Percentiles rank a stretch among this genome's conserved stretches.
Evolutionary conservation across 2,329 filamentous ascomycete genomes (phyloP).

Genomic region (Zymoseptoria brevis): DNA sequence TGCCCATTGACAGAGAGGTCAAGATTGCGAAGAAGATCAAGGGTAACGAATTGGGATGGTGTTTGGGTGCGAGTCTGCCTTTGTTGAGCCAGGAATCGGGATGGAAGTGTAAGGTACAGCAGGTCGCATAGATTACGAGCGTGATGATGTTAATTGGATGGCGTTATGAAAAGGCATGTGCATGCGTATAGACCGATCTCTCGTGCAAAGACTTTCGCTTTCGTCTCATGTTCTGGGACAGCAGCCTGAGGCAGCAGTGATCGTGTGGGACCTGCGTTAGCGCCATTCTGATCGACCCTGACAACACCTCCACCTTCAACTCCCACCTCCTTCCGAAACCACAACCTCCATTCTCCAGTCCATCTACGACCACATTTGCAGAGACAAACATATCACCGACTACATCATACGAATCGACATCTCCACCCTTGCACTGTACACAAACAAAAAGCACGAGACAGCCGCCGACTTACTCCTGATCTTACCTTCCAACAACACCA

Average conservation of each 20-base stretch:
- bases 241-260: not conserved
- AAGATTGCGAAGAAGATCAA: constrained; percentile 99
- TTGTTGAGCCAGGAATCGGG: constrained; percentile 24
- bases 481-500: not conserved
- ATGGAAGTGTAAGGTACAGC: constrained; percentile 21
- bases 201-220: not conserved
- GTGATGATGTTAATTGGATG: not conserved
- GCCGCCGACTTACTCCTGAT: not conserved
- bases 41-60: constrained; percentile 94
- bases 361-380: not conserved
- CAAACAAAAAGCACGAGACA: not conserved
- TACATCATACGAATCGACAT: not conserved
- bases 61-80: constrained; percentile 70
- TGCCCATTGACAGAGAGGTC: constrained; percentile 92
- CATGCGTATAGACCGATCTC: not conserved
- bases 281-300: not conserved
- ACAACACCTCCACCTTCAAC: not conserved
- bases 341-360: not conserved
- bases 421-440: not conserved
- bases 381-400: not conserved
- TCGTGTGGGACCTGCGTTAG: not conserved
- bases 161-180: not conserved
- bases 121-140: constrained; percentile 9
- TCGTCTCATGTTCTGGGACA: not conserved
- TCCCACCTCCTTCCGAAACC: not conserved